Percentiles rank a stretch among this genome's conserved stretches.
Evolutionary conservation across 2,329 filamentous ascomycete species (phyloP).

Genomic region (Escovopsis sp.): DNA sequence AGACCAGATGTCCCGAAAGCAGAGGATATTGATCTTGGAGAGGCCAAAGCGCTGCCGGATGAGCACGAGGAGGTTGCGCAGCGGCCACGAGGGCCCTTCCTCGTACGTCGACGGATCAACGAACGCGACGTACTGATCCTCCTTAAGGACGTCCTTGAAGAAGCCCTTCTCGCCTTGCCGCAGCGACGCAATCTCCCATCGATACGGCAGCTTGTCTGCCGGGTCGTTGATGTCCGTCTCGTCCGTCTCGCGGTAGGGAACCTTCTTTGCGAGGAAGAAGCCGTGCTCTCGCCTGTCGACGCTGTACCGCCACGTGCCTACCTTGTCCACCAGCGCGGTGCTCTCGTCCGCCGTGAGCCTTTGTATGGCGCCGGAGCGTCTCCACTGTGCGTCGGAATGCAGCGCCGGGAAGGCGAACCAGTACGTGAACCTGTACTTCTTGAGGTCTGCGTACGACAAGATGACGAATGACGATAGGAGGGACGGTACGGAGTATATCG

Average conservation of each 20-base stretch:
- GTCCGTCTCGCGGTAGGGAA: constrained; percentile 24
- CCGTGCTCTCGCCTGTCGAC: constrained; percentile 76
- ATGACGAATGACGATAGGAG: constrained; percentile 78
- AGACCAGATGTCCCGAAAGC: constrained; percentile 72
- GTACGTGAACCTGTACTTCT: constrained; percentile 96
- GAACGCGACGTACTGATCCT: constrained; percentile 74
- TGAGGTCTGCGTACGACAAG: constrained; percentile 86
- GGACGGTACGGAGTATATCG: constrained; percentile 88
- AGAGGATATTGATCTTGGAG: constrained; percentile 65
- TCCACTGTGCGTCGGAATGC: constrained; percentile 78
- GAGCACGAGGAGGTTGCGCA: constrained; percentile 77
- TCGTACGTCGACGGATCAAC: constrained; percentile 85
- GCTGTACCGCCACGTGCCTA: constrained; percentile 76
- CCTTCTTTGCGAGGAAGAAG: constrained; percentile 86
- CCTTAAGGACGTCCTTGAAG: constrained; percentile 55
- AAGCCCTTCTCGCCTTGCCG: constrained; percentile 74
- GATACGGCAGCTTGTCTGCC: constrained; percentile 39
- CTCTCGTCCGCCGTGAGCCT: constrained; percentile 55
- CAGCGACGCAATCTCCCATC: constrained; percentile 65
- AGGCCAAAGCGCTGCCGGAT: constrained; percentile 70
- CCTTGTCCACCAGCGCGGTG: constrained; percentile 60
- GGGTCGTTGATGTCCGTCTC: constrained; percentile 36
- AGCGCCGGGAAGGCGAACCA: constrained; percentile 94
- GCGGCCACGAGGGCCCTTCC: constrained; percentile 78
- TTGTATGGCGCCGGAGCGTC: constrained; percentile 36